Evolutionary conservation across 495 filamentous ascomycete species (phyloP).

Genomic region (Elasticomyces elasticus): DNA sequence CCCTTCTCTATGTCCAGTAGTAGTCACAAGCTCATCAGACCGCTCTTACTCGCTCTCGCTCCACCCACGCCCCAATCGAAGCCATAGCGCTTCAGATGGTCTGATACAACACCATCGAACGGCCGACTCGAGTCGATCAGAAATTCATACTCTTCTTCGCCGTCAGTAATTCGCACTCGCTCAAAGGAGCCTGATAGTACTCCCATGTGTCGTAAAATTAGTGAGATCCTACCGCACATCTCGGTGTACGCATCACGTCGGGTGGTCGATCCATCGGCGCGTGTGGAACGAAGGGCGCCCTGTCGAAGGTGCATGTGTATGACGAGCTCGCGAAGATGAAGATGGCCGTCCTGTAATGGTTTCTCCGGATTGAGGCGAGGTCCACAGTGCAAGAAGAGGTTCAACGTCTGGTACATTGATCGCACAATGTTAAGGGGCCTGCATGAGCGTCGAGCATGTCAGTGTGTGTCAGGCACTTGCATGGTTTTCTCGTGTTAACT

Average conservation of each 20-base stretch:
- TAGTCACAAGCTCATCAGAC: too few relatives aligned
- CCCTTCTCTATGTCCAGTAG: too few relatives aligned
- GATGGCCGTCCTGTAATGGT: not conserved
- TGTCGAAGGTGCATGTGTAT: not conserved
- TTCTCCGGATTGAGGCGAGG: not conserved
- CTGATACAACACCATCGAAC: not conserved
- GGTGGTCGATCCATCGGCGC: too few relatives aligned
- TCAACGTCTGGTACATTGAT: not conserved
- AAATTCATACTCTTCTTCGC: not conserved
- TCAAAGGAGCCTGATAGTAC: not conserved
- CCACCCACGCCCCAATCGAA: not conserved
- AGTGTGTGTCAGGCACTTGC: not conserved
- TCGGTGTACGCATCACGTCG: not conserved
- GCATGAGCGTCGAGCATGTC: not conserved
- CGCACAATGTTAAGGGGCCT: not conserved
- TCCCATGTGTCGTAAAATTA: not conserved
- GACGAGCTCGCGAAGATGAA: not conserved
- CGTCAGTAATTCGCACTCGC: not conserved
- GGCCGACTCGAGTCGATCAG: not conserved
- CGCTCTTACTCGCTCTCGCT: not conserved
- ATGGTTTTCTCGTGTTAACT: not conserved
- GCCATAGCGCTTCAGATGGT: not conserved
- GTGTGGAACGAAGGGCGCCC: too few relatives aligned
- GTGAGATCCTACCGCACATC: not conserved
- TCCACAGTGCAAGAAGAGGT: constrained; percentile 1